A percentile compares a stretch with the other conserved stretches of the same genome.
These are phyloP conservation scores for Cicer pinnatifidum DNA, from an alignment of 306 rosid genomes.

Conservation along the genomic window DNA sequence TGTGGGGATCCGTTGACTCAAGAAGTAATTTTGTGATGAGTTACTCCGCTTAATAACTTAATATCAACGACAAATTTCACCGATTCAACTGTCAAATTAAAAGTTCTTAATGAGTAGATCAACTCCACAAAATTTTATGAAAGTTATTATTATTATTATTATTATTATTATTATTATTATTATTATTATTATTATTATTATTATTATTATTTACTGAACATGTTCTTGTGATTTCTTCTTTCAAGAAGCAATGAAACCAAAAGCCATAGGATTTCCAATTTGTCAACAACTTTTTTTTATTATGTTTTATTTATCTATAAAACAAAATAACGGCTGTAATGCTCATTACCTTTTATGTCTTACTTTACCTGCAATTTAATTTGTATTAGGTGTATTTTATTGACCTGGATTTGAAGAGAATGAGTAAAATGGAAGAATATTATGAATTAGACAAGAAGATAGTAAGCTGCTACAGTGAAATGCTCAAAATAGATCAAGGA, in stretches of 20 bases:
- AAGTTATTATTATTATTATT: no score
- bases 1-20: no score
- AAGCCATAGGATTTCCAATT: conserved; percentile 9
- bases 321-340: conserved; percentile 33
- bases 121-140: no score
- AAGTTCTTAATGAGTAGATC: no score
- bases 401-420: conserved; percentile 85
- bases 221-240: conserved; percentile 14
- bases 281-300: conserved; percentile 4
- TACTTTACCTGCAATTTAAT: conserved; percentile 46
- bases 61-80: no score
- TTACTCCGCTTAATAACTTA: no score
- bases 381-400: conserved; percentile 67
- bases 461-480: conserved; percentile 69
- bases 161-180: no score
- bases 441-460: conserved; percentile 86
- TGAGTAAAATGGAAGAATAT: conserved; percentile 86
- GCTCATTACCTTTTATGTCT: conserved; percentile 38
- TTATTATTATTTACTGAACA: not conserved
- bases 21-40: no score
- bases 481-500: conserved; percentile 58
- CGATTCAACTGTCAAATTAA: no score
- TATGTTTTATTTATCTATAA: conserved; percentile 23
- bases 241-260: conserved; percentile 16
- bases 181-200: not conserved